Evolutionary conservation across 345 rosid species (phyloP).

Genomic region (Eucalyptus tenuipes): DNA sequence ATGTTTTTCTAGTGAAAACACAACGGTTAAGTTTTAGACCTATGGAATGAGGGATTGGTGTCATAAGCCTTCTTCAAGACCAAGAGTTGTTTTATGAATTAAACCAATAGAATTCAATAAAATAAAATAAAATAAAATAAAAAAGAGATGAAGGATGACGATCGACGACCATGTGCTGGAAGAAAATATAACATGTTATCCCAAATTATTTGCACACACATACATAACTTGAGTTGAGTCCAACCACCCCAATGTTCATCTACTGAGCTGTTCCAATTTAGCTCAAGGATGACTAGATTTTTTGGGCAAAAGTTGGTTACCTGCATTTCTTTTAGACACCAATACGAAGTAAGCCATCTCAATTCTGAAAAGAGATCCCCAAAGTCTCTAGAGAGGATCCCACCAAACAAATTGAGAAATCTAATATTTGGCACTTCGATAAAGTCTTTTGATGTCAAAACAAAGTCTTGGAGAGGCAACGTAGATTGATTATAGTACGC

Average conservation of each 20-base stretch:
- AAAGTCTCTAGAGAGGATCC: too few species aligned
- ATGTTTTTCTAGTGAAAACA: too few species aligned
- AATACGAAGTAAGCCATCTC: accelerated
- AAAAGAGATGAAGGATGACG: accelerated
- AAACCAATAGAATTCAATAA: too few species aligned
- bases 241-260: neutral
- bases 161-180: accelerated
- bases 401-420: too few species aligned
- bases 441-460: too few species aligned
- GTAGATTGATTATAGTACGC: too few species aligned
- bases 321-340: accelerated
- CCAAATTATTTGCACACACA: neutral
- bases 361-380: too few species aligned
- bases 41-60: accelerated
- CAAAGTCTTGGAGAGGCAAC: too few species aligned
- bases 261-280: too few species aligned
- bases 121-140: neutral
- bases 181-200: neutral
- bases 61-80: too few species aligned
- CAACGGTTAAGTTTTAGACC: accelerated
- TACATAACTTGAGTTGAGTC: neutral
- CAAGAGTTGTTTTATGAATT: too few species aligned
- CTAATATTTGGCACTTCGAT: too few species aligned
- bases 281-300: neutral
- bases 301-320: neutral